Percentiles rank a stretch among this genome's conserved stretches.
These are phyloP conservation scores for Citrus sinensis DNA, from an alignment of 345 rosid genomes.

Conservation along the genomic window DNA sequence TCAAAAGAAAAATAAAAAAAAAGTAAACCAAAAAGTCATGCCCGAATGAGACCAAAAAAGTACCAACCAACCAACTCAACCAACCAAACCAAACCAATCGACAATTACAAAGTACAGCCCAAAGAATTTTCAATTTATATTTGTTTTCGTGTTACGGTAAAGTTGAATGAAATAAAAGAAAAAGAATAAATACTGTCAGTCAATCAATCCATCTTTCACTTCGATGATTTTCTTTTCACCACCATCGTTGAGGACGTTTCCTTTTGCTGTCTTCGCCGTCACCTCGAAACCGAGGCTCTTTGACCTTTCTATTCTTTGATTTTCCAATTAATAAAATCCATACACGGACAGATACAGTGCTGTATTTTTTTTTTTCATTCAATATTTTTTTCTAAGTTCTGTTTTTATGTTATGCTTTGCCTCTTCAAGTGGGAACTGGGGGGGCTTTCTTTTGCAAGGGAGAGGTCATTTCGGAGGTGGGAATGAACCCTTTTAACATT, in stretches of 20 bases:
- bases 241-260: not conserved
- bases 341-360: too few relatives aligned
- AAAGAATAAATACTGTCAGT: too few relatives aligned
- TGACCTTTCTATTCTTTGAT: not conserved
- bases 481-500: slow-evolving; percentile 6
- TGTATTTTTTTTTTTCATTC: too few relatives aligned
- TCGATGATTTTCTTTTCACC: too few relatives aligned
- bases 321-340: not conserved
- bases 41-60: not conserved
- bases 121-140: not conserved
- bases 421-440: slow-evolving; percentile 15
- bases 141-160: not conserved
- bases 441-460: not conserved
- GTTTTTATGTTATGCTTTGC: slow-evolving; percentile 21
- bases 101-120: not conserved
- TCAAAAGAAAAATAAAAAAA: too few relatives aligned
- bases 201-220: too few relatives aligned
- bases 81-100: too few relatives aligned
- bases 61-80: not conserved
- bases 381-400: not conserved
- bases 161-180: not conserved
- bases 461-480: not conserved
- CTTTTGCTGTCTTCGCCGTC: slow-evolving; percentile 13
- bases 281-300: not conserved
- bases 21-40: not conserved